Percentiles rank a stretch among this genome's conserved stretches.
Evolutionary conservation across 2,329 filamentous ascomycete genomes (phyloP).

Genomic region (Aspergillus thermomutatus): DNA sequence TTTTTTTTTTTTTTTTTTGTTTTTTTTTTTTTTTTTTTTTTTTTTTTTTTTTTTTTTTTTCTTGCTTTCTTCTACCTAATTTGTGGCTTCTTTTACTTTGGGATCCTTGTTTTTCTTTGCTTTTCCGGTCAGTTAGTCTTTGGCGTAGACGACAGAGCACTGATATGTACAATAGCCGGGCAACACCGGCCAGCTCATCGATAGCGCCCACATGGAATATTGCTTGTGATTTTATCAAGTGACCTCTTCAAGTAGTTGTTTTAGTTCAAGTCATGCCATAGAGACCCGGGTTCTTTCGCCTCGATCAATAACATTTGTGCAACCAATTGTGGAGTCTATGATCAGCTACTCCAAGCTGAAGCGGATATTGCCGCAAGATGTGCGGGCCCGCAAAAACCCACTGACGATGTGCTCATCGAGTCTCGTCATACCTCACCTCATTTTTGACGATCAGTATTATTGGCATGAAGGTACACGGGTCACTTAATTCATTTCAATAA

Average conservation of each 20-base stretch:
- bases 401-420: neutral
- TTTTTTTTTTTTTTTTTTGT: slow-evolving; percentile 3
- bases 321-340: neutral
- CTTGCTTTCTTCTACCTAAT: slow-evolving; percentile 6
- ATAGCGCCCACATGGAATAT: neutral
- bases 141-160: slow-evolving; percentile 18
- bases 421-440: neutral
- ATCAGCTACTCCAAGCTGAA: neutral
- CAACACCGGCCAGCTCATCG: slow-evolving; percentile 1
- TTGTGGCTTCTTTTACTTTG: slow-evolving; percentile 12
- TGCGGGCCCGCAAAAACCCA: neutral
- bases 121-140: slow-evolving; percentile 10
- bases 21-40: slow-evolving; percentile 16
- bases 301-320: neutral
- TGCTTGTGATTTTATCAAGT: slow-evolving; percentile 15
- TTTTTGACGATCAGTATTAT: neutral
- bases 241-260: slow-evolving; percentile 12
- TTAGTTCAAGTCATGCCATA: neutral
- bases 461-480: neutral
- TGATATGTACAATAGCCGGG: slow-evolving; percentile 20
- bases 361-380: neutral
- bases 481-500: neutral
- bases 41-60: slow-evolving; percentile 12
- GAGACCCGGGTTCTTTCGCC: neutral
- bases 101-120: slow-evolving; percentile 13